Evolutionary conservation across 2,329 filamentous ascomycete species (phyloP), one percentile per base, ranked within the genome.

Genomic region (Juglanconis oblonga): DNA sequence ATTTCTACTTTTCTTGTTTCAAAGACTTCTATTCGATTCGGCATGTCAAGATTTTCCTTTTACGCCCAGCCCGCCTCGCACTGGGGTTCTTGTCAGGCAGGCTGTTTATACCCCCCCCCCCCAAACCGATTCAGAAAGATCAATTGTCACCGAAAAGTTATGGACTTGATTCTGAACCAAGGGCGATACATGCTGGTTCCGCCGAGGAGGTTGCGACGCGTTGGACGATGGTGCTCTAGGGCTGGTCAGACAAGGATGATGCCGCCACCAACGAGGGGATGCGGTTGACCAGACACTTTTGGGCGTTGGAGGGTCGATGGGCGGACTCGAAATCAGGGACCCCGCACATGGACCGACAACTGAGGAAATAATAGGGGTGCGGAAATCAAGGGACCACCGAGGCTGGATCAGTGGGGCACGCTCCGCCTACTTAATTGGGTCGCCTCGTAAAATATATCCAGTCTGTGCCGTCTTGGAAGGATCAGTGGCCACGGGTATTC

Each of bases 1-100:
- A 69, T 69, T 65, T 68, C 66, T 67, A 61, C 57, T 61, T 67
- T 61, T 55, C 51, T 51, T 53, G 60, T 62, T 58, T 56, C 45
- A 50, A 47, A 55, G 40, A 54, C 38, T 62, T 63, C 53, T 17
- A 54, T 68, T 67, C 68, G 54, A 62, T 63, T 64, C 63, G 61
- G 61, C 61, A 63, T 63, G 61, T 58, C 58, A 58, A 53, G 53
- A 61, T 42, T 52, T 57, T 51, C 56, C 52, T 55, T 52, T 50
- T 51, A 63, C 50, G 54, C 50, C 51, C 51, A 56, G 61, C 58
- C 61, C 52, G 24, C 61, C 61, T 63, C 52, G 58, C 61, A 63
- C 32, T 57, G 61, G 61, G 61, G 55, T 62, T 54, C 53, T 59
- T 62, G 59, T 64, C 45, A 57, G 61, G 58, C 53, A 57, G 61